Evolutionary conservation across 2,329 filamentous ascomycete species (phyloP), one percentile per base, ranked within the genome.

Genomic region (Colletotrichum cordylinicola): DNA sequence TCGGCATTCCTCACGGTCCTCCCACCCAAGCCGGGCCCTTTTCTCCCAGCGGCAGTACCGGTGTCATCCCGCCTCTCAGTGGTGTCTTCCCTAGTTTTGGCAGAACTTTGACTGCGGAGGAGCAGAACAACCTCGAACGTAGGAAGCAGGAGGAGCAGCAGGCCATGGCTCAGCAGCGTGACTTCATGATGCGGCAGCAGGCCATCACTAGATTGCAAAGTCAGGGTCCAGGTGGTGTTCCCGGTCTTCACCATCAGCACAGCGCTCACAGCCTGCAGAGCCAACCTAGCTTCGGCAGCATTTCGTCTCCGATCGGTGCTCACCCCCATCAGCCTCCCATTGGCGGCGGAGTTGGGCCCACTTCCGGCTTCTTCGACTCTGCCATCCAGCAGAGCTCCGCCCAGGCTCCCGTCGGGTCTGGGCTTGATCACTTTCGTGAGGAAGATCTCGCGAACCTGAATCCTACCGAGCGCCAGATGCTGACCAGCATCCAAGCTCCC

Each of bases 111-210:
- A 99, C 98, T 10, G 97, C 97, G 0, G 96, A 98, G 81, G 97
- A 99, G 84, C 97, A 99, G 83, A 99, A 99, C 85, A 98, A 98
- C 52, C 88, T 99, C 2, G 97, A 99, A 86, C 92, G 97, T 70
- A 91, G 97, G 68, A 99, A 99, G 87, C 97, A 99, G 84, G 97
- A 99, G 85, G 98, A 99, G 82, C 97, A 99, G 83, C 98, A 97
- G 83, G 89, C 98, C 43, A 98, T 98, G 92, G 97, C 98, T 61
- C 94, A 97, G 56, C 97, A 99, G 84, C 95, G 98, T 79, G 97
- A 99, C 83, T 95, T 95, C 79, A 91, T 98, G 71, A 94, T 96
- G 78, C 94, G 96, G 78, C 96, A 98, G 82, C 96, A 98, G 81
- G 90, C 91, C 8, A 92, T 96, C 75, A 89, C 93, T 67, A 93